phyloP scores from a whole-genome alignment of 163 green algal genomes.

The Coccomyxa subellipsoidea region DNA sequence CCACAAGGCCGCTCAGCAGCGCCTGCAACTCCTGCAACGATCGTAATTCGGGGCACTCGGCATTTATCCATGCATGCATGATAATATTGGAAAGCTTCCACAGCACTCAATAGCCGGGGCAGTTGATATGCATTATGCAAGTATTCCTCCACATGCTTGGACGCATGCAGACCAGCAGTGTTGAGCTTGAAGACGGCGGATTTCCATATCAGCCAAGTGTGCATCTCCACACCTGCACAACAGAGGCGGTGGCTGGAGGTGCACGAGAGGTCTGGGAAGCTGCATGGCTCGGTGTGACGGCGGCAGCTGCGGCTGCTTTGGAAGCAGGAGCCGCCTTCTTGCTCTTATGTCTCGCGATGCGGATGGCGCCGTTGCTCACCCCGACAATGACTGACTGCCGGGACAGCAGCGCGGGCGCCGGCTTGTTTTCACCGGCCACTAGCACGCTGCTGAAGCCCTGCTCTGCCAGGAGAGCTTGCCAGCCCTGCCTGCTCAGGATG shows the following conservation, averaged over 20 bases:
- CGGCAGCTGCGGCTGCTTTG: neutral
- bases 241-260: neutral
- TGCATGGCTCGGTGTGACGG: neutral
- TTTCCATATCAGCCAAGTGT: no score
- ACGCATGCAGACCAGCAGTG: no score
- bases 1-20: neutral
- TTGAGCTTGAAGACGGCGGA: no score
- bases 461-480: constrained; percentile 7
- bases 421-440: neutral
- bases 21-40: constrained; percentile 5
- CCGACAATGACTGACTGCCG: constrained; percentile 9
- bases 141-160: no score
- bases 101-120: no score
- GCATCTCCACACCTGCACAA: neutral
- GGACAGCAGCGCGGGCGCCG: neutral
- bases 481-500: constrained; percentile 10
- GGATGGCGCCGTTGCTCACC: constrained; percentile 15
- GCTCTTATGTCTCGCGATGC: neutral
- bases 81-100: no score
- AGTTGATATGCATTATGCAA: no score
- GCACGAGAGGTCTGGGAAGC: neutral
- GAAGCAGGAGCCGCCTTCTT: neutral
- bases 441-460: constrained; percentile 1
- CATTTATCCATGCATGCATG: no score
- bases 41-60: no score